Evolutionary conservation across 2,329 filamentous ascomycete species (phyloP).

Genomic region (Sclerotinia trifoliorum): DNA sequence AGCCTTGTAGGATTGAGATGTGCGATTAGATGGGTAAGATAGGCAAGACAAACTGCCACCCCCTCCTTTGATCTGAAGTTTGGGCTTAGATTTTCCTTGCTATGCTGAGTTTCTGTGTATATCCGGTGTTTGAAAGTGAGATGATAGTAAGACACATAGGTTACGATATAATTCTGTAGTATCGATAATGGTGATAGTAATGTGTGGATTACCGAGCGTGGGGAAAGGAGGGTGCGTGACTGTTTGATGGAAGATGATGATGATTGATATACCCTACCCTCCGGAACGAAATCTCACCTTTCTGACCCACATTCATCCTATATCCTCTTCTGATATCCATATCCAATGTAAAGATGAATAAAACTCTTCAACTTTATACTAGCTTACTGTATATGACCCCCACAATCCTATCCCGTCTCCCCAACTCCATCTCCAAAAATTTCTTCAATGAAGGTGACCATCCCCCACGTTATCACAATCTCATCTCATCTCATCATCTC

Average conservation of each 20-base stretch:
- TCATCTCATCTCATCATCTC: conserved; percentile 16
- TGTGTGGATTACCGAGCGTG: not conserved
- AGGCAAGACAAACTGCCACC: not conserved
- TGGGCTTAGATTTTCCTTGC: not conserved
- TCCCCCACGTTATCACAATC: conserved; percentile 9
- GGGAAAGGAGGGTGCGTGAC: conserved; percentile 6
- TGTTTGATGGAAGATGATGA: not conserved
- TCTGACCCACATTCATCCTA: not conserved
- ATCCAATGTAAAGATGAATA: not conserved
- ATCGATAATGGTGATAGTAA: not conserved
- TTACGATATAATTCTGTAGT: not conserved
- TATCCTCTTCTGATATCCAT: not conserved
- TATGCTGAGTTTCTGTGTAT: not conserved
- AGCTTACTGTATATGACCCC: no score
- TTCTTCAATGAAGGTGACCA: no score
- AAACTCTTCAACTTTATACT: no score
- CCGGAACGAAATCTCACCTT: not conserved
- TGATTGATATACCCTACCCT: not conserved
- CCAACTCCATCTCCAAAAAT: no score
- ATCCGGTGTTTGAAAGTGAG: not conserved
- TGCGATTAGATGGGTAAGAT: not conserved
- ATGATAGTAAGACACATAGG: not conserved
- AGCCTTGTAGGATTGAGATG: no score
- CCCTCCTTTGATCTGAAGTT: not conserved
- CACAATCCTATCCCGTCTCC: no score